These are phyloP conservation scores for Nakazawaea holstii DNA, from an alignment of 805 yeast genomes.

Conservation along the genomic window DNA sequence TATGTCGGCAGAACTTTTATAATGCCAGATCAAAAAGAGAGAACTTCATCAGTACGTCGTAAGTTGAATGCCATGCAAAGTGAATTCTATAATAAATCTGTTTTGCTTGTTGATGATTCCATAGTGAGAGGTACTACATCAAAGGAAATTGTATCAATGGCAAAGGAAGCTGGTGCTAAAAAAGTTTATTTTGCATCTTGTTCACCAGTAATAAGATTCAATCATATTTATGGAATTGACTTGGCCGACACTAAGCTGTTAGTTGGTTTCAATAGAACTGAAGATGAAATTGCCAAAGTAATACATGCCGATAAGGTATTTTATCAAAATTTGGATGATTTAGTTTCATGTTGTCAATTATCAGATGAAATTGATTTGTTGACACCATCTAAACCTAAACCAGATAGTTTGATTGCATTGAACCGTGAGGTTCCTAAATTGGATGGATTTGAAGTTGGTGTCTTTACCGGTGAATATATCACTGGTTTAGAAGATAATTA, in stretches of 20 bases:
- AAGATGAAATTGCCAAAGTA: constrained; percentile 65
- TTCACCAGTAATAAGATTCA: constrained; percentile 95
- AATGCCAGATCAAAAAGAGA: constrained; percentile 95
- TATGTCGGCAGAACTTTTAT: constrained; percentile 97
- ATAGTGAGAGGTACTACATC: constrained; percentile 98
- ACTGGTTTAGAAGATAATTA: constrained; percentile 91
- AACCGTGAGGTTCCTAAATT: constrained; percentile 26
- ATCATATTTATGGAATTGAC: constrained; percentile 97
- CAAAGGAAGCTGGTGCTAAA: constrained; percentile 96
- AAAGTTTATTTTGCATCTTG: constrained; percentile 95
- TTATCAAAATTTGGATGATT: constrained; percentile 80
- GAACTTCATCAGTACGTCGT: constrained; percentile 89
- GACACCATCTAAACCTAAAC: constrained; percentile 1
- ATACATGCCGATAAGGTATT: constrained; percentile 91
- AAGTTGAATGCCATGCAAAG: constrained; percentile 94
- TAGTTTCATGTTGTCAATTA: constrained; percentile 67
- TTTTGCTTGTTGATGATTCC: constrained; percentile 91
- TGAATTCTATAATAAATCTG: constrained; percentile 82
- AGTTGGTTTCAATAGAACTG: constrained; percentile 78
- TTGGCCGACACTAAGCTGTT: constrained; percentile 91
- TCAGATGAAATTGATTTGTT: constrained; percentile 2
- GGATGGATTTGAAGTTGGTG: constrained; percentile 87
- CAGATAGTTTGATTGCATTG: constrained; percentile 17
- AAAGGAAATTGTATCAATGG: constrained; percentile 94
- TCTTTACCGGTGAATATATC: constrained; percentile 88